Evolutionary conservation across 148 eudicot species (phyloP).

Genomic region (Arctostaphylos glauca): DNA sequence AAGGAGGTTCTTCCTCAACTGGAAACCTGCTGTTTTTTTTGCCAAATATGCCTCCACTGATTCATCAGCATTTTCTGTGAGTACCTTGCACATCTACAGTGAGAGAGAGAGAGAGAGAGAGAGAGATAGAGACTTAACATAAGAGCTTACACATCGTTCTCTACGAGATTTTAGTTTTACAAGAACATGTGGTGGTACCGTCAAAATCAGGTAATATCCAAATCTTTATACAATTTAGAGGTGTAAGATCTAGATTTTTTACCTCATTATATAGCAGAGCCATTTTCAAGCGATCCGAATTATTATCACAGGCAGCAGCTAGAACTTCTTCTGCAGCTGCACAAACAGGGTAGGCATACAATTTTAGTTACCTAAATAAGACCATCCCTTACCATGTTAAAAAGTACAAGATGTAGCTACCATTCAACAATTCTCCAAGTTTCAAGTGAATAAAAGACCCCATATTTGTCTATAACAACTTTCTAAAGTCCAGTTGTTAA

Average conservation of each 20-base stretch:
- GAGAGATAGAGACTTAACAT: too few relatives aligned
- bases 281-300: slow-evolving; percentile 48
- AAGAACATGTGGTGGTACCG: background rate
- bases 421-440: background rate
- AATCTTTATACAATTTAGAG: background rate
- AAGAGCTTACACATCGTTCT: background rate
- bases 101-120: background rate
- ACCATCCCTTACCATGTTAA: background rate
- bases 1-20: slow-evolving; percentile 41
- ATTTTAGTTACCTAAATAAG: background rate
- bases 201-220: background rate
- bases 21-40: slow-evolving; percentile 32
- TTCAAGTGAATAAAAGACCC: background rate
- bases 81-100: slow-evolving; percentile 55
- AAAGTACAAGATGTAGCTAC: background rate
- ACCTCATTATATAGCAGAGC: slow-evolving; percentile 71
- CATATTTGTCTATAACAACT: background rate
- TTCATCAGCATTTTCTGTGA: slow-evolving; percentile 38
- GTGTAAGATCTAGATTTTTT: background rate
- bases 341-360: background rate
- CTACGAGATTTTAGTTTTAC: background rate
- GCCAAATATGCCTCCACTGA: slow-evolving; percentile 34
- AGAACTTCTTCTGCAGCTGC: slow-evolving; percentile 59
- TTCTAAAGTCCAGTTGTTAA: background rate
- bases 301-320: slow-evolving; percentile 41